Evolutionary conservation across 768 basidiomycete species (phyloP).

Genomic region (Phylloporus scabripes): DNA sequence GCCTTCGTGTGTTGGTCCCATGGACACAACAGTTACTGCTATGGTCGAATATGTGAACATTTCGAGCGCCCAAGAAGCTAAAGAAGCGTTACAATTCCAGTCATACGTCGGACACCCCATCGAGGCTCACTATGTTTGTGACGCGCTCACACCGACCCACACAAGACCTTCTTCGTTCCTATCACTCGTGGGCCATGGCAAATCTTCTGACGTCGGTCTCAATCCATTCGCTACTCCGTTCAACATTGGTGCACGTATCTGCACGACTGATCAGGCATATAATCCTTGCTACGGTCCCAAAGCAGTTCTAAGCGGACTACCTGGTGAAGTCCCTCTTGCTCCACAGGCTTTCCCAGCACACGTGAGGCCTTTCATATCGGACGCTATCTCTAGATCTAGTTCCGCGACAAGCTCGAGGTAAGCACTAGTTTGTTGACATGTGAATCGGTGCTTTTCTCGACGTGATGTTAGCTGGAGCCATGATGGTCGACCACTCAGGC

Average conservation of each 20-base stretch:
- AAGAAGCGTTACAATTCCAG: conserved; percentile 55
- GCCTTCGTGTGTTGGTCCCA: conserved; percentile 26
- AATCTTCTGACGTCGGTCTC: conserved; percentile 21
- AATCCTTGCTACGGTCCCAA: conserved; percentile 1
- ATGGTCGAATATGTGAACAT: conserved; percentile 58
- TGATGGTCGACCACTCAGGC: conserved; percentile 17
- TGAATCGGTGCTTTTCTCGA: conserved; percentile 3
- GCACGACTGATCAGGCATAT: conserved; percentile 1
- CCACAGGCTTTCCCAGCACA: conserved; percentile 21
- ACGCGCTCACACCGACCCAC: conserved; percentile 7
- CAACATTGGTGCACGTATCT: conserved; percentile 13
- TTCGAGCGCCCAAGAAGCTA: conserved; percentile 59
- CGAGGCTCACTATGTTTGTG: conserved; percentile 33
- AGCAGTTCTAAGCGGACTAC: conserved; percentile 13
- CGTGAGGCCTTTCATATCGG: conserved; percentile 11
- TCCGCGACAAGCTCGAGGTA: conserved; percentile 32
- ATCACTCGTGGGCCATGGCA: conserved; percentile 9
- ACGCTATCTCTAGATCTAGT: conserved; percentile 30
- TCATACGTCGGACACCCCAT: conserved; percentile 48
- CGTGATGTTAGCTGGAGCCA: conserved; percentile 26
- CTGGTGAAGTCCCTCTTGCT: conserved; percentile 21
- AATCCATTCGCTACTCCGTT: conserved; percentile 33
- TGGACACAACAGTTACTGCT: conserved; percentile 44
- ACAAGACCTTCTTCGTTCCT: conserved; percentile 5
- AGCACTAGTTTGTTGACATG: conserved; percentile 5